Evolutionary conservation across 2,329 filamentous ascomycete species (phyloP), one percentile per base, ranked within the genome.

Genomic region (Cercospora janseana): DNA sequence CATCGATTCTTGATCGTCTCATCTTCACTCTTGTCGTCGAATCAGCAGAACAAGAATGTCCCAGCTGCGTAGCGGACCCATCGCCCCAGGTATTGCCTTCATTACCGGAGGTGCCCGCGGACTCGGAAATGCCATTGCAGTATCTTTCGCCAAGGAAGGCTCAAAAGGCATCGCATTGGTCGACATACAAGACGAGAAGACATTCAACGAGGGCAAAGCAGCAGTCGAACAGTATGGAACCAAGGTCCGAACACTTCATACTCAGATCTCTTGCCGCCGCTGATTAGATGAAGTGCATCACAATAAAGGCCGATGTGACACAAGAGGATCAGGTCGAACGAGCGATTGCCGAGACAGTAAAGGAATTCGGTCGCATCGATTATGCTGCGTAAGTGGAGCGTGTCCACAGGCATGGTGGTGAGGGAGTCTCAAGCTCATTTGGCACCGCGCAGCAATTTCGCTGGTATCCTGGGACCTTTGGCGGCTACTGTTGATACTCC

Each of bases 301-400:
- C 54, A 2, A 62, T 62, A 20, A 53, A 49, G 20, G 55, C 55
- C 13, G 63, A 67, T 34, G 63, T 67, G 10, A 66, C 63, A 5
- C 59, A 64, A 46, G 63, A 66, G 57, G 61, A 63, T 2, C 59
- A 69, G 13, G 61, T 71, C 5, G 61, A 66, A 37, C 52, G 56
- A 6, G 61, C 68, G 9, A 58, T 71, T 6, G 46, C 54, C 6
- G 35, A 66, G 45, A 72, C 70, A 0, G 57, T 73, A 0, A 37
- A 60, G 6, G 59, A 48, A 12, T 70, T 70, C 20, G 72, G 70
- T 0, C 59, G 57, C 6, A 61, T 76, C 0, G 69, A 75, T 29
- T 69, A 72, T 4, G 71, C 72, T 1, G 67, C 60, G 55, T 57
- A 44, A 43, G 54, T 42, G 5, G 29, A 18, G 9, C 23, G 35